Base-by-base conservation (phyloP, 1,139 yeast species). In the Blastobotrys arbuscula region DNA sequence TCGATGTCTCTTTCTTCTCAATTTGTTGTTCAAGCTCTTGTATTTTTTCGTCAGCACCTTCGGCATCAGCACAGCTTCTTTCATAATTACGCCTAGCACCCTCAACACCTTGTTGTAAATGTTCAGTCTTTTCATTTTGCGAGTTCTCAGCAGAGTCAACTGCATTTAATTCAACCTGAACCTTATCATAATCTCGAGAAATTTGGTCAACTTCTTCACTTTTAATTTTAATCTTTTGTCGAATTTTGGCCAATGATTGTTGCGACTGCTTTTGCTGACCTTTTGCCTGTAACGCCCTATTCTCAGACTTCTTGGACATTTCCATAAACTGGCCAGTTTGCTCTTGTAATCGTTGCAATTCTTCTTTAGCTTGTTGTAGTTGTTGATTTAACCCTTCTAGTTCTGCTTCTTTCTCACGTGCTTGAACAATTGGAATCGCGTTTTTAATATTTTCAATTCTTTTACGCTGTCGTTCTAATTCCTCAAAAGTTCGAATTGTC, bases 321-420 rank as follows among this genome's bases (percentile, higher is more conserved):
- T 42, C 40, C 7, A 10, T 16, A 35, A 42, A 42, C 34, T 39
- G 39, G 12, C 39, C 45, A 42, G 9, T 35, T 10, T 35, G 8
- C 2, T 4, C 18, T 12, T 18, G 12, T 7, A 45, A 26, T 26
- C 63, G 12, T 59, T 65, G 23, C 63, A 58, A 37, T 70, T 61
- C 9, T 59, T 51, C 47, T 76, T 62, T 23, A 79, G 59, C 50
- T 69, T 60, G 34, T 57, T 53, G 5, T 76, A 72, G 81, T 81
- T 12, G 59, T 56, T 12, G 60, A 56, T 1, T 69, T 46, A 35
- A 55, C 20, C 55, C 33, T 31, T 13, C 44, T 19, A 24, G 20
- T 18, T 37, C 26, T 31, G 20, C 12, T 43, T 38, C 38, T 37
- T 62, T 2, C n/a, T 9, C n/a, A 33, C 20, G 15, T 10, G 18